Evolutionary conservation across 2,329 filamentous ascomycete genomes (phyloP).

Genomic region (Clonostachys rhizophaga): DNA sequence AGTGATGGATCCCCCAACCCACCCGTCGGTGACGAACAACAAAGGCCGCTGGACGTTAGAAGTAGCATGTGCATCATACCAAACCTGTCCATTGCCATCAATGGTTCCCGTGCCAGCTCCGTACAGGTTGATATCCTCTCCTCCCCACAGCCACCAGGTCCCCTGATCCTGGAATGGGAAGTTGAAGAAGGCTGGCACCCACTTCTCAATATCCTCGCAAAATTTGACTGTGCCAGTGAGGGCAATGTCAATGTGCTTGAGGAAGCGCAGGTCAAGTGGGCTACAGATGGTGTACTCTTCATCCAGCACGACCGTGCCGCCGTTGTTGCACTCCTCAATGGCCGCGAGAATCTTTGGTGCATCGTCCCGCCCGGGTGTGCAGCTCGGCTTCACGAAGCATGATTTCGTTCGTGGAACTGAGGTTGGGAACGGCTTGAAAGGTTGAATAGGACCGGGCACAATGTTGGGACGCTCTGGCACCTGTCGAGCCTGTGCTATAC

Average conservation of each 20-base stretch:
- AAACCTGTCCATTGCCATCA: slow-evolving; percentile 61
- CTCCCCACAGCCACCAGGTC: slow-evolving; percentile 21
- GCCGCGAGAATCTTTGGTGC: not conserved
- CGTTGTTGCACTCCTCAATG: slow-evolving; percentile 47
- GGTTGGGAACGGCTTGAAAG: slow-evolving; percentile 8
- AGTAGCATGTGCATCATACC: slow-evolving; percentile 57
- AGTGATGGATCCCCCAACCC: slow-evolving; percentile 52
- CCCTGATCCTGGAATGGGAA: slow-evolving; percentile 63
- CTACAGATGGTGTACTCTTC: slow-evolving; percentile 58
- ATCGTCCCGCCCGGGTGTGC: not conserved
- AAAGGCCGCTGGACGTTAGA: slow-evolving; percentile 54
- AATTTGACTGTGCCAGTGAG: slow-evolving; percentile 53
- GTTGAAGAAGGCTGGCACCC: slow-evolving; percentile 59
- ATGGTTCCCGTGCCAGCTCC: slow-evolving; percentile 41
- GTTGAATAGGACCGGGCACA: slow-evolving; percentile 8
- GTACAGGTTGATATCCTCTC: slow-evolving; percentile 53
- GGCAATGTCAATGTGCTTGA: slow-evolving; percentile 59
- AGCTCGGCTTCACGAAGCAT: slow-evolving; percentile 13
- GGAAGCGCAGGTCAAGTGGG: slow-evolving; percentile 60
- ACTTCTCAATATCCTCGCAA: slow-evolving; percentile 63
- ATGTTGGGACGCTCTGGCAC: slow-evolving; percentile 3
- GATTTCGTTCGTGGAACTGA: slow-evolving; percentile 12
- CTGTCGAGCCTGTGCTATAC: not conserved
- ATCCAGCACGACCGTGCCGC: slow-evolving; percentile 57
- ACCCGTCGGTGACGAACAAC: slow-evolving; percentile 50